Percentiles rank a stretch among this genome's conserved stretches.
These are phyloP conservation scores for Alternaria rosae DNA, from an alignment of 2,329 filamentous ascomycete species.

Conservation along the genomic window DNA sequence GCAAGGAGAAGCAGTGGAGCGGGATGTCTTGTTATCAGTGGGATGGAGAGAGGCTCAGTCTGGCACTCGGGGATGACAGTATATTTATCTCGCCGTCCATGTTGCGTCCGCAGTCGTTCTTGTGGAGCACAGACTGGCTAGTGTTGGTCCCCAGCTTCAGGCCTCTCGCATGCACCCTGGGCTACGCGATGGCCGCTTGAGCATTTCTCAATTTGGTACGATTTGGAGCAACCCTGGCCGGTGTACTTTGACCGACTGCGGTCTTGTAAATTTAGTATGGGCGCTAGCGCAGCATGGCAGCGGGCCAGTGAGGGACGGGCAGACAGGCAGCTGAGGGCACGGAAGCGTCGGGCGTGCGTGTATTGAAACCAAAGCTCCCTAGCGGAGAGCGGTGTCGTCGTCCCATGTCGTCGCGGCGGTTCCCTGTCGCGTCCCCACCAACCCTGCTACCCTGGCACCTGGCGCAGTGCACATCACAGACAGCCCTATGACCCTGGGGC, in stretches of 20 bases:
- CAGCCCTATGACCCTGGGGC: conserved; percentile 38
- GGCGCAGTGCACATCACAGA: conserved; percentile 19
- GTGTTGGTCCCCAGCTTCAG: conserved; percentile 41
- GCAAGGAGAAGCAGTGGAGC: conserved; percentile 22
- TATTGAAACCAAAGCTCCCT: conserved; percentile 29
- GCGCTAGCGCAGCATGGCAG: conserved; percentile 36
- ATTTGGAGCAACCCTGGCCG: conserved; percentile 32
- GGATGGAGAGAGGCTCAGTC: conserved; percentile 34
- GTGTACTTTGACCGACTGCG: conserved; percentile 39
- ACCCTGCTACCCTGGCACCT: conserved; percentile 20
- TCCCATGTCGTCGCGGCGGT: conserved; percentile 17
- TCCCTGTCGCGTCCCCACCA: conserved; percentile 13
- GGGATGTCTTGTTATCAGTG: conserved; percentile 23
- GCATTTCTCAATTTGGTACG: conserved; percentile 34
- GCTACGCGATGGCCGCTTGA: conserved; percentile 31
- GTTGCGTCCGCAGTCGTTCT: conserved; percentile 36
- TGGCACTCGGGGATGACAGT: conserved; percentile 34
- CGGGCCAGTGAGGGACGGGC: conserved; percentile 37
- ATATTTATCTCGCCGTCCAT: conserved; percentile 41
- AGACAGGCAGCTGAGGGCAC: conserved; percentile 28
- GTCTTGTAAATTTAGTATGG: conserved; percentile 41
- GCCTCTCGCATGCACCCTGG: conserved; percentile 37
- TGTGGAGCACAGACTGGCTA: conserved; percentile 39
- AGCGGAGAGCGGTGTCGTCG: conserved; percentile 35
- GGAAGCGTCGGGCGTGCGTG: conserved; percentile 30